These are phyloP conservation scores for Lachancea mirantina DNA, from an alignment of 805 yeast genomes.

Conservation along the genomic window DNA sequence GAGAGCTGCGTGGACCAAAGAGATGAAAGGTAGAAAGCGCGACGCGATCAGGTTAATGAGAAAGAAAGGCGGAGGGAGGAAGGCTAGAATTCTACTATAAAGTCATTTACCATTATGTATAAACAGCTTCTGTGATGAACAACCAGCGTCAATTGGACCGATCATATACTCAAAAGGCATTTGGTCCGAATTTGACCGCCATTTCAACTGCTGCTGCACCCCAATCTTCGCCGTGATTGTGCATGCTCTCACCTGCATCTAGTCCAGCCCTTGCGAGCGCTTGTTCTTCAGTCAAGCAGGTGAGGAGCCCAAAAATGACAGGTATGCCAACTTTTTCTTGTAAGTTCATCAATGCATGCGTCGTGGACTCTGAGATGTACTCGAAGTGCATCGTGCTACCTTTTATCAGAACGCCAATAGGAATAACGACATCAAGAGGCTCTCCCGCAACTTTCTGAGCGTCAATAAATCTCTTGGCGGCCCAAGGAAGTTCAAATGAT, in stretches of 20 bases:
- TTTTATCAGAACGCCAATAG: slow-evolving; percentile 91
- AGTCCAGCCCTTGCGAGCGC: slow-evolving; percentile 91
- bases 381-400: slow-evolving; percentile 98
- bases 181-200: slow-evolving; percentile 45
- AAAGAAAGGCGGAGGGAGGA: too few species aligned
- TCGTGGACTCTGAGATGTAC: slow-evolving; percentile 86
- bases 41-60: slow-evolving; percentile 58
- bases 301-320: slow-evolving; percentile 86
- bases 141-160: not conserved
- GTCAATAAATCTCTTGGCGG: slow-evolving; percentile 48
- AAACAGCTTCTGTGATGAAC: not conserved
- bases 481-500: slow-evolving; percentile 87
- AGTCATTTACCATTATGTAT: too few species aligned
- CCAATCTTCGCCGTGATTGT: slow-evolving; percentile 98
- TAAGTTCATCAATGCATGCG: slow-evolving; percentile 76
- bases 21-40: slow-evolving; percentile 65
- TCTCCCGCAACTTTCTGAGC: slow-evolving; percentile 36
- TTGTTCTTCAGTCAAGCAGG: slow-evolving; percentile 90
- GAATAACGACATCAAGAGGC: slow-evolving; percentile 76
- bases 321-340: slow-evolving; percentile 68
- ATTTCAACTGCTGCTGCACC: slow-evolving; percentile 98
- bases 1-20: slow-evolving; percentile 73
- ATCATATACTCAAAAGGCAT: slow-evolving; percentile 13
- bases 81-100: too few species aligned
- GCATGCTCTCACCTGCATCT: slow-evolving; percentile 54